Conservation (phyloP, 129 eudicot genomes). For the Lactuca saligna region DNA sequence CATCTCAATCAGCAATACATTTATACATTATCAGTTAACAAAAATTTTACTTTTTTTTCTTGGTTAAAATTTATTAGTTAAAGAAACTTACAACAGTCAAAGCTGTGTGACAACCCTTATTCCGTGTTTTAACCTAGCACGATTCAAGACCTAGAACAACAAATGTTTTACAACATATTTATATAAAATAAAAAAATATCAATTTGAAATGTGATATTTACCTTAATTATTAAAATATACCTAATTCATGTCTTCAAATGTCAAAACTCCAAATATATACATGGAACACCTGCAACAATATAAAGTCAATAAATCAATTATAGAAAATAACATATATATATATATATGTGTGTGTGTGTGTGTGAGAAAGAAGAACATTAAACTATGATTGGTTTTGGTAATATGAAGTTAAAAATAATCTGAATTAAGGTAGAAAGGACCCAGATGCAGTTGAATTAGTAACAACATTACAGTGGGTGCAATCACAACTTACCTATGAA, state of each 20-base stretch:
- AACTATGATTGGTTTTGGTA: not conserved
- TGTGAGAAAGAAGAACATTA: too few relatives aligned
- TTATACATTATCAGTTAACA: not conserved
- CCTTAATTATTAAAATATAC: conserved; percentile 29
- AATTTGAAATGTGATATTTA: not conserved
- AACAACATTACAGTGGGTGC: conserved; percentile 48
- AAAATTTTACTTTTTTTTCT: not conserved
- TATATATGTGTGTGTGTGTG: too few relatives aligned
- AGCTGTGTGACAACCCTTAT: conserved; percentile 94
- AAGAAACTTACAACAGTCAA: conserved; percentile 84
- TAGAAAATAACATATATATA: too few relatives aligned
- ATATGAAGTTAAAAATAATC: conserved; percentile 10
- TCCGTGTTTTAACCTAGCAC: conserved; percentile 96
- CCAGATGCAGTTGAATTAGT: conserved; percentile 87
- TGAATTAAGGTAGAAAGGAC: conserved; percentile 47
- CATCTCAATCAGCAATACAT: conserved; percentile 63
- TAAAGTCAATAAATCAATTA: too few relatives aligned
- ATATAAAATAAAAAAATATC: not conserved
- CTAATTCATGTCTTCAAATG: conserved; percentile 97
- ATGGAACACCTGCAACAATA: conserved; percentile 66
- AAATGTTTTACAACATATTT: not conserved
- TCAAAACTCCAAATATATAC: conserved; percentile 86
- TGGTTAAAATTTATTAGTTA: not conserved
- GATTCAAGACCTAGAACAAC: conserved; percentile 70
- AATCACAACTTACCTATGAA: conserved; percentile 48